phyloP scores from a whole-genome alignment of 768 basidiomycete species.

The Fomitopsis serialis region DNA sequence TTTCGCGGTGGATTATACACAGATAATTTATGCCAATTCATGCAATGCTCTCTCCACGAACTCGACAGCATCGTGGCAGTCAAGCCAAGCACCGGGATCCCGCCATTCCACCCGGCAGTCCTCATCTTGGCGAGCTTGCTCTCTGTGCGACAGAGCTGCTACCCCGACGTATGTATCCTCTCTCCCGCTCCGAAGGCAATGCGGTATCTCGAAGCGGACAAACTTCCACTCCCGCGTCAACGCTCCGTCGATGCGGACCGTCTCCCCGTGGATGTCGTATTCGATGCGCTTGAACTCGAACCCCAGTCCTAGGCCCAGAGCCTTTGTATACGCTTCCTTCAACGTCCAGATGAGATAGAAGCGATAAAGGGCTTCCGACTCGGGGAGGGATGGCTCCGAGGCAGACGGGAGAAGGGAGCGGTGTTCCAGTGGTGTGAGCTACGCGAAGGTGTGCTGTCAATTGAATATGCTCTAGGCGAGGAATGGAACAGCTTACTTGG shows the following conservation, averaged over 20 bases:
- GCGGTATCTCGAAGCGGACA: slow-evolving; percentile 46
- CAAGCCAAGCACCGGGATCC: slow-evolving; percentile 15
- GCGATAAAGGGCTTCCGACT: slow-evolving; percentile 46
- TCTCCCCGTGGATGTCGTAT: slow-evolving; percentile 49
- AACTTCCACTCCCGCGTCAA: slow-evolving; percentile 63
- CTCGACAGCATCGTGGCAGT: slow-evolving; percentile 12
- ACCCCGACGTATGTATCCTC: slow-evolving; percentile 60
- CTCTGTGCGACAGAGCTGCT: slow-evolving; percentile 45
- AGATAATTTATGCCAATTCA: neutral
- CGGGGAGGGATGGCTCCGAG: slow-evolving; percentile 31
- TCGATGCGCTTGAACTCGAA: slow-evolving; percentile 79
- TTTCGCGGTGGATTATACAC: neutral
- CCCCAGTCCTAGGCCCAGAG: slow-evolving; percentile 75
- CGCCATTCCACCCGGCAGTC: slow-evolving; percentile 9
- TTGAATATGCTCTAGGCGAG: neutral
- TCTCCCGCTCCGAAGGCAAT: slow-evolving; percentile 24
- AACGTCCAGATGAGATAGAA: slow-evolving; percentile 88
- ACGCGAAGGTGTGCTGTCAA: neutral
- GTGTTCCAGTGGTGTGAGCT: slow-evolving; percentile 39
- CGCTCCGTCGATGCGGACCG: slow-evolving; percentile 55
- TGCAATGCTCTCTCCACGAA: slow-evolving; percentile 13
- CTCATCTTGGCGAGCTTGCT: slow-evolving; percentile 1
- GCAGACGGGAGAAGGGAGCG: slow-evolving; percentile 24
- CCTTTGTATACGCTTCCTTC: slow-evolving; percentile 91
- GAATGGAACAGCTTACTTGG: slow-evolving; percentile 39